A percentile compares a stretch with the other conserved stretches of the same genome.
Evolutionary conservation across 345 rosid genomes (phyloP).

Genomic region (Mercurialis annua): DNA sequence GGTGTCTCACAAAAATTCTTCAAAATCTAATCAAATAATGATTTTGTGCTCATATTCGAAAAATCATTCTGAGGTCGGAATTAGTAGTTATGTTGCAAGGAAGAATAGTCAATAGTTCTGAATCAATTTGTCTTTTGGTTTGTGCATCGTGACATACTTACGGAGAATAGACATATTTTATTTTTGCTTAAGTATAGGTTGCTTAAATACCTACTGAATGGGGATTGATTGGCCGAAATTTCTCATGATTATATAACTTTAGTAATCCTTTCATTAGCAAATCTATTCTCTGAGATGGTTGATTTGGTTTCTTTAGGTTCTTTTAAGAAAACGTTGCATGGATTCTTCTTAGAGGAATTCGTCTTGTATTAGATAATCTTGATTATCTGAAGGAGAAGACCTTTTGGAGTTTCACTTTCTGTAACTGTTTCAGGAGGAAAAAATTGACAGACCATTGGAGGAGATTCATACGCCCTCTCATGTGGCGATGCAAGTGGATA

Average conservation of each 20-base stretch:
- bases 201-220: too few relatives aligned
- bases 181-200: too few relatives aligned
- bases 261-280: neutral
- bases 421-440: slow-evolving; percentile 22
- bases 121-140: too few relatives aligned
- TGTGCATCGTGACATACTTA: too few relatives aligned
- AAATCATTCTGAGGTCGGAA: too few relatives aligned
- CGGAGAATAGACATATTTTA: too few relatives aligned
- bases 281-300: neutral
- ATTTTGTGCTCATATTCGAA: too few relatives aligned
- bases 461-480: slow-evolving; percentile 32
- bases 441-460: slow-evolving; percentile 35
- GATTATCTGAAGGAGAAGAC: neutral
- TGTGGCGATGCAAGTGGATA: slow-evolving; percentile 39
- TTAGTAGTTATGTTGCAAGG: too few relatives aligned
- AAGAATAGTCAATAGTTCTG: too few relatives aligned
- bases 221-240: too few relatives aligned
- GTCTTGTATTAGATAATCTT: neutral
- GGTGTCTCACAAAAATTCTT: neutral
- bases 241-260: too few relatives aligned
- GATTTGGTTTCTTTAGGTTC: neutral
- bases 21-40: neutral
- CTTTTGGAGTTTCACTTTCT: neutral
- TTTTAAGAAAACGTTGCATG: neutral
- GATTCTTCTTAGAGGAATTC: too few relatives aligned